phyloP scores from a whole-genome alignment of 2,329 filamentous ascomycete species.

The Fusarium napiforme region DNA sequence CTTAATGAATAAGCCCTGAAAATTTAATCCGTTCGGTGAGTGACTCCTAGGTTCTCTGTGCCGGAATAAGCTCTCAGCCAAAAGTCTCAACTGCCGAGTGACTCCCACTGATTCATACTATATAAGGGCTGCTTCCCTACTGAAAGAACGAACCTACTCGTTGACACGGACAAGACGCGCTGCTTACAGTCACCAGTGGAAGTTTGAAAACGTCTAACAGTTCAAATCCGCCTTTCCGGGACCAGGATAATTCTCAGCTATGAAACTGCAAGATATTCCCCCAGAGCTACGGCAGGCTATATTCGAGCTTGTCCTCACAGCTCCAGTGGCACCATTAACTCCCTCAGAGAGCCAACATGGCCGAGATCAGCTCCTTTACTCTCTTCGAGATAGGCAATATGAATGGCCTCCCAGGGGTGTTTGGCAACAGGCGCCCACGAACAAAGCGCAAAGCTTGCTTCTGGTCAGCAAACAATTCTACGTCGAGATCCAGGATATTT shows the following conservation, averaged over 20 bases:
- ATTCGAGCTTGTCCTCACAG: not conserved
- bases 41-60: not conserved
- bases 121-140: not conserved
- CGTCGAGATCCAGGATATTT: not conserved
- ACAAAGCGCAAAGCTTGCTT: not conserved
- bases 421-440: not conserved
- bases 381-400: no score
- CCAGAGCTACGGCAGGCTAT: not conserved
- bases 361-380: not conserved
- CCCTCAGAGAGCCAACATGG: not conserved
- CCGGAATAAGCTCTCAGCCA: no score
- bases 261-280: not conserved
- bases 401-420: no score
- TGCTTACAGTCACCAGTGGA: not conserved
- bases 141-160: not conserved
- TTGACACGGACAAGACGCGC: not conserved
- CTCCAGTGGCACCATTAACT: not conserved
- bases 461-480: slow-evolving; percentile 2
- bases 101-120: not conserved
- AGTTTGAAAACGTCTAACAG: not conserved
- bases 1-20: not conserved
- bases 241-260: not conserved
- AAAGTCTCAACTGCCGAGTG: not conserved
- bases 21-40: not conserved
- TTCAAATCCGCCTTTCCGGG: not conserved